Evolutionary conservation across 75 land plant genomes (phyloP), one percentile per base, ranked within the genome.

Genomic region (Pinus taeda): DNA sequence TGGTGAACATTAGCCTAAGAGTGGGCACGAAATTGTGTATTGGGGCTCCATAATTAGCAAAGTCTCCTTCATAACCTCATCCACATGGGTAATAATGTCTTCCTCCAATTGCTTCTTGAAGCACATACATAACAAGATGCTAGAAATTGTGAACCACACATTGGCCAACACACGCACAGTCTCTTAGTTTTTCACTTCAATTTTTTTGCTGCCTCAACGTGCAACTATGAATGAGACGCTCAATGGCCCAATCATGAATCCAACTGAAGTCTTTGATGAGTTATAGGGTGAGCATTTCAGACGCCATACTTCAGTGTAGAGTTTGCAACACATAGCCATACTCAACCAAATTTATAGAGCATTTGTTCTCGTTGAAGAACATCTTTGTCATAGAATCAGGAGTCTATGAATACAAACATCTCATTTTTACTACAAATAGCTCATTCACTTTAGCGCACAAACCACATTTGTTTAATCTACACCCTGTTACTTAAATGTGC

Each of bases 271-370:
- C 88, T 60, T 77, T 81, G 67, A 93, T 79, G 37, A 87, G 85
- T 37, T 78, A 63, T 21, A 84, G 61, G 80, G 88, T 88, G 77
- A 91, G 88, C 88, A 87, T 84, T 69, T 86, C 88, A 45, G 81
- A 85, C 24, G 91, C 96, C 87, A 91, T 79, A 87, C 90, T 93
- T 18, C 93, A 76, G 59, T 96, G 81, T 82, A 95, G 88, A 12
- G 89, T 79, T n/a, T n/a, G n/a, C n/a, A n/a, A n/a, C n/a, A n/a
- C n/a, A n/a, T n/a, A n/a, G n/a, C n/a, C n/a, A n/a, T n/a, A n/a
- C n/a, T n/a, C n/a, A n/a, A n/a, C n/a, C n/a, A n/a, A n/a, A n/a
- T n/a, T n/a, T n/a, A n/a, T n/a, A n/a, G n/a, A n/a, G n/a, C n/a
- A n/a, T n/a, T n/a, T n/a, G n/a, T n/a, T n/a, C n/a, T n/a, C n/a